Evolutionary conservation across 305 asterid genomes (phyloP), one percentile per base, ranked within the genome.

Genomic region (Lippia alba): DNA sequence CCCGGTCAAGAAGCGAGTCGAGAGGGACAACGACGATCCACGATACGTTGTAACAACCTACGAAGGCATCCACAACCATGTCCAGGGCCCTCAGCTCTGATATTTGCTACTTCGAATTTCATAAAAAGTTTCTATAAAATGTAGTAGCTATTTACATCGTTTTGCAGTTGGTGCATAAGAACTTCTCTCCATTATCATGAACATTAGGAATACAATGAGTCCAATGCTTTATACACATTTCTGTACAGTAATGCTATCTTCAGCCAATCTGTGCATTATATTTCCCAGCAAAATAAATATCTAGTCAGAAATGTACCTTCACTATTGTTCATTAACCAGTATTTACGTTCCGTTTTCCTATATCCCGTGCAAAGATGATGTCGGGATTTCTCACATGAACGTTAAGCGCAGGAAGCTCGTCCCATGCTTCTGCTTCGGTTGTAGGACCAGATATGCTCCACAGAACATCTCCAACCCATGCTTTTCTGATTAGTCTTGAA

Each of bases 1-100:
- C 80, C 87, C 88, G 0, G 97, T 91, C 82, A 93, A 93, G 79
- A 93, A 93, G 86, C 86, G 91, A 86, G 91, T 93, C 24, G 98
- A 93, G 74, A 67, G 96, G 72, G 96, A 89, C 86, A 91, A 73
- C 63, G 96, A 89, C 56, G 98, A 93, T 67, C 74, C 84, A 53
- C 83, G 69, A 15, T 89, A 91, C 60, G 97, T 93, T 3, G 83
- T 91, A 70, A 93, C 97, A 61, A 91, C 97, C 55, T 93, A 93
- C 50, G 98, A 87, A 75, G 97, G 91, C 62, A 81, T 85, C 79
- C 98, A 93, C 80, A 93, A 82, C 88, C 98, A 91, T 11, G 12
- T 44, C 68, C 84, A 78, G 56, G 86, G 87, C 56, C 88, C 89
- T 66, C 64, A 74, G 34, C 71, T 73, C 66, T 87, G 81, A 83